Percentiles rank a stretch among this genome's conserved stretches.
Conservation (phyloP, 768 basidiomycete genomes). For the Tulasnella sp. region DNA sequence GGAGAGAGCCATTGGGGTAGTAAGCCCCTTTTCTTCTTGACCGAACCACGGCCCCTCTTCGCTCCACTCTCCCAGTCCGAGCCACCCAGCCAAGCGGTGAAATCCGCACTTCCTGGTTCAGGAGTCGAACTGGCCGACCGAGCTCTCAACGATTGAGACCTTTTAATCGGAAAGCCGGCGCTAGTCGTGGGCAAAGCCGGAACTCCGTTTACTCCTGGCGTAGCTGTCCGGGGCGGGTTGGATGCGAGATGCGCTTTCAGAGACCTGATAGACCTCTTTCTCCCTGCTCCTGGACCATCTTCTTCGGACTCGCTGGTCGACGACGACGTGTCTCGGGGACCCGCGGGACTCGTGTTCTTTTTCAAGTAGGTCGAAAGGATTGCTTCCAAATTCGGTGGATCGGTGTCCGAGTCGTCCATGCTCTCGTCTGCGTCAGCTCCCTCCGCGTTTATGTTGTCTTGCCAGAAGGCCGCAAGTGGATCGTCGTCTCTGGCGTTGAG, state of each 20-base stretch:
- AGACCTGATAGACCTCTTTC: conserved; percentile 30
- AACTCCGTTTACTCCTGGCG: conserved; percentile 27
- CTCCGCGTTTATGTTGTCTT: neutral
- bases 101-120: neutral
- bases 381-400: conserved; percentile 28
- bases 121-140: conserved; percentile 13
- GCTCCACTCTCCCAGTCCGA: conserved; percentile 12
- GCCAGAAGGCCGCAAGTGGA: conserved; percentile 3
- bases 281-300: conserved; percentile 22
- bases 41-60: neutral
- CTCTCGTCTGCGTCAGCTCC: conserved; percentile 4
- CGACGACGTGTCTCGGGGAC: neutral
- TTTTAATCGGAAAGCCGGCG: neutral
- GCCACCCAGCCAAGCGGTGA: conserved; percentile 14
- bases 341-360: neutral
- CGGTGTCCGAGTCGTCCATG: conserved; percentile 22
- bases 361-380: conserved; percentile 29
- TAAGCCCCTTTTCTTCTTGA: neutral
- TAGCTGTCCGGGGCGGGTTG: conserved; percentile 9
- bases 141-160: neutral
- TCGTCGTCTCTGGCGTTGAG: conserved; percentile 17
- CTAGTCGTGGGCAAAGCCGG: neutral
- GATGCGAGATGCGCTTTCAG: conserved; percentile 25
- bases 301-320: conserved; percentile 2
- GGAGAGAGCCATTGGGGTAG: conserved; percentile 18